phyloP scores from a whole-genome alignment of 208 protist genomes.

The Trypanosoma lewisi region DNA sequence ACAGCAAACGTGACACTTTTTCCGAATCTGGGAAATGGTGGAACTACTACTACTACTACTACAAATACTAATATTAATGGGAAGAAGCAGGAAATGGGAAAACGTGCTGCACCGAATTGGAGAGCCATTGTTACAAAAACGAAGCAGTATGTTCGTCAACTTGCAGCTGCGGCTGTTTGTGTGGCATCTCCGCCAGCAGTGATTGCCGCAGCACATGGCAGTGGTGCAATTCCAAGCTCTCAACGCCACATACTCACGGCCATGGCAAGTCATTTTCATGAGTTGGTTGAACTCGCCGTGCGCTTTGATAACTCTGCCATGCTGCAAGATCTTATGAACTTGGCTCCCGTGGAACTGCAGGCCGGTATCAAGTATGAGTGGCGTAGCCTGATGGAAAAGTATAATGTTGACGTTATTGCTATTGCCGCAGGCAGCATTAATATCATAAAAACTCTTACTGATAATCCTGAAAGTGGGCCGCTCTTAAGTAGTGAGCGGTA shows the following conservation, averaged over 20 bases:
- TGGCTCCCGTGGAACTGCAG: slow-evolving; percentile 21
- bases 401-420: slow-evolving; percentile 60
- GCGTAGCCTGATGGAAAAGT: slow-evolving; percentile 40
- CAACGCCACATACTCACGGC: slow-evolving; percentile 15
- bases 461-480: slow-evolving; percentile 19
- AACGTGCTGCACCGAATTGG: slow-evolving; percentile 11
- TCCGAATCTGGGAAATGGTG: no score
- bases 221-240: slow-evolving; percentile 17
- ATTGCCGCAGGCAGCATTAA: slow-evolving; percentile 58
- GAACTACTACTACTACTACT: background rate
- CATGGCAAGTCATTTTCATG: slow-evolving; percentile 34
- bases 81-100: background rate
- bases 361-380: slow-evolving; percentile 22
- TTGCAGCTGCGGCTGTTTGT: slow-evolving; percentile 21
- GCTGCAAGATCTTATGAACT: slow-evolving; percentile 44
- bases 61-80: background rate
- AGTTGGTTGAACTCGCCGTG: slow-evolving; percentile 68
- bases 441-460: slow-evolving; percentile 40
- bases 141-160: slow-evolving; percentile 23
- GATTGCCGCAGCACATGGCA: background rate
- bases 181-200: background rate
- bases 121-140: slow-evolving; percentile 20
- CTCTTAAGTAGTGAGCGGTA: slow-evolving; percentile 59
- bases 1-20: background rate
- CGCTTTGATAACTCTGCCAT: slow-evolving; percentile 70